Base-by-base conservation (phyloP, 495 filamentous ascomycete species). In the Penicillium turbatum region DNA sequence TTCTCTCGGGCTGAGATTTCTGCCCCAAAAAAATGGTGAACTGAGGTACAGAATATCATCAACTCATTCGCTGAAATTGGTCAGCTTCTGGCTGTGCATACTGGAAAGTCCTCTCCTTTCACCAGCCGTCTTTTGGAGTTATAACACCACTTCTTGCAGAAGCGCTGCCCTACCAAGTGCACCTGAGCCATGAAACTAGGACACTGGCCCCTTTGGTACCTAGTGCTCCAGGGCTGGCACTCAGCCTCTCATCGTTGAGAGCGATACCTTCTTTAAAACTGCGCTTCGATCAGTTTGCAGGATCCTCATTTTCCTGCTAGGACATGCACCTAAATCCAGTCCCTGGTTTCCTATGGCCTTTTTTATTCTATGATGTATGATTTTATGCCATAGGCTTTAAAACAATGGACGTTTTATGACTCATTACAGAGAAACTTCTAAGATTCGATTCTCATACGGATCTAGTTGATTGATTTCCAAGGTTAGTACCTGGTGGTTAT, bases 1-100 rank as follows among this genome's bases (percentile, higher is more conserved):
- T 87, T 88, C 62, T 85, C 83, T n/a, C 77, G 86, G 47, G 73
- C 76, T 9, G 72, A 81, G 19, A 71, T 86, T 27, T 72, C 70
- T 53, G 84, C 84, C 15, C 83, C 86, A 0, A 81, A 81, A 60
- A 79, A 75, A 61, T 82, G 81, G 77, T 84, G 55, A 66, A 49
- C 0, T 26, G 13, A 29, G 10, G 24, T 6, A 4, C 38, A n/a
- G 48, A 4, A 34, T 13, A 21, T 31, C 12, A n/a, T 21, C 15
- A 15, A 32, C 27, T 6, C 12, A 5, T 16, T 5, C 4, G 17
- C 34, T 29, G 3, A 8, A 24, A 1, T 36, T n/a, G n/a, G 24
- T 11, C 9, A 16, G 15, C 9, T 13, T 36, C 4, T 11, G 19
- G 24, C 35, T 38, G 8, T 8, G 11, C 5, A 8, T 8, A 5